A percentile compares a stretch with the other conserved stretches of the same genome.
Conservation (phyloP, 768 basidiomycete species). For the Punctularia strigosozonata region DNA sequence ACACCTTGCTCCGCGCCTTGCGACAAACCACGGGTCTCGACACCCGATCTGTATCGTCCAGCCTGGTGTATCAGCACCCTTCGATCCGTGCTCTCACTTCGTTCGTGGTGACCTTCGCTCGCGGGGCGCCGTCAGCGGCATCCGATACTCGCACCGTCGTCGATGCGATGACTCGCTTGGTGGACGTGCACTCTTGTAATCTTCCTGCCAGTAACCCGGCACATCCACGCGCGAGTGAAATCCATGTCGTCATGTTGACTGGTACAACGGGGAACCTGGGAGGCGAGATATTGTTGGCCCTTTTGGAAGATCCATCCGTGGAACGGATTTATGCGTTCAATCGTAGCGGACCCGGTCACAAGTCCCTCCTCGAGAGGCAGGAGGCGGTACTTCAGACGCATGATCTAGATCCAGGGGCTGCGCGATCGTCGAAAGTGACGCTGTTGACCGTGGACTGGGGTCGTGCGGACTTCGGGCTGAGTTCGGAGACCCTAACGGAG, state of each 20-base stretch:
- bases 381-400: slow-evolving; percentile 10
- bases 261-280: slow-evolving; percentile 27
- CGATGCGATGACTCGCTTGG: slow-evolving; percentile 16
- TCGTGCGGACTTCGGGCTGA: background rate
- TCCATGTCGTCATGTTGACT: slow-evolving; percentile 21
- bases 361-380: slow-evolving; percentile 12
- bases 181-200: slow-evolving; percentile 24
- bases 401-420: slow-evolving; percentile 12
- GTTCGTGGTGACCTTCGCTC: slow-evolving; percentile 9
- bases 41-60: slow-evolving; percentile 13
- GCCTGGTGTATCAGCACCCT: slow-evolving; percentile 11
- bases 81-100: slow-evolving; percentile 8
- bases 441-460: slow-evolving; percentile 14
- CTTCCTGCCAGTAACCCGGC: no score
- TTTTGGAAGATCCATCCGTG: slow-evolving; percentile 16
- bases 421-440: slow-evolving; percentile 14
- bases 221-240: background rate
- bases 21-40: slow-evolving; percentile 10
- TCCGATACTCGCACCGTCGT: slow-evolving; percentile 1
- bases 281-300: slow-evolving; percentile 18
- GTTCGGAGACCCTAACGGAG: slow-evolving; percentile 1
- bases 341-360: slow-evolving; percentile 6
- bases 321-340: slow-evolving; percentile 24
- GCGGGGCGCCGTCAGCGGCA: slow-evolving; percentile 8
- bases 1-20: slow-evolving; percentile 17